Evolutionary conservation across 306 rosid species (phyloP), one percentile per base, ranked within the genome.

Genomic region (Dryas drummondii): DNA sequence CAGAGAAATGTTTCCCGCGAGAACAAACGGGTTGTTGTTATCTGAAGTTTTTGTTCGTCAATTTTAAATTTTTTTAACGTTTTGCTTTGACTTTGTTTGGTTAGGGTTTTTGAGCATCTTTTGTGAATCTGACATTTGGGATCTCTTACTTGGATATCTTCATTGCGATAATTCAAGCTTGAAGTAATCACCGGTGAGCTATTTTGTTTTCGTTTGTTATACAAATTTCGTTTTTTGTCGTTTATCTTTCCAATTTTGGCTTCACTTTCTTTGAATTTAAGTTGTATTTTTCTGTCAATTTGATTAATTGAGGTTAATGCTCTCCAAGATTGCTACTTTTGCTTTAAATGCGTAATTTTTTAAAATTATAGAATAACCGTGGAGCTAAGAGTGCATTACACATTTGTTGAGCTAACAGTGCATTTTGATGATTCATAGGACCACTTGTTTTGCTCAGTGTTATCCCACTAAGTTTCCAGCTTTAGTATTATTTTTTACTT

Each of bases 91-190:
- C 10, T 48, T 68, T 80, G 15, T 37, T 45, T 10, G 46, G 73
- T 66, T 75, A 76, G 79, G 84, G 84, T 48, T 76, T 69, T 37
- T 45, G 37, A 69, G 60, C 46, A 70, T 27, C 3, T 37, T 50
- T 63, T 53, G 70, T 63, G 77, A 71, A 54, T 74, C 74, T 11
- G 40, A 47, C 60, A 45, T 81, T 71, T 53, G 69, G 73, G 84
- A 80, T 80, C 80, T 76, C 45, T 54, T 70, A 47, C 66, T 42
- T 40, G 65, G 47, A 37, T 59, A 15, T 73, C 32, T 45, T 68
- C 8, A 1, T 27, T 63, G 68, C 60, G n/a, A 41, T 58, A 74
- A 12, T 68, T 75, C 60, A 49, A 75, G 74, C 77, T 70, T 75
- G 80, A 48, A 40, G 48, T 76, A 69, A 59, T 49, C 49, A 37